Evolutionary conservation across 1,284 basidiomycete species (phyloP).

Genomic region (Tilletia horrida): DNA sequence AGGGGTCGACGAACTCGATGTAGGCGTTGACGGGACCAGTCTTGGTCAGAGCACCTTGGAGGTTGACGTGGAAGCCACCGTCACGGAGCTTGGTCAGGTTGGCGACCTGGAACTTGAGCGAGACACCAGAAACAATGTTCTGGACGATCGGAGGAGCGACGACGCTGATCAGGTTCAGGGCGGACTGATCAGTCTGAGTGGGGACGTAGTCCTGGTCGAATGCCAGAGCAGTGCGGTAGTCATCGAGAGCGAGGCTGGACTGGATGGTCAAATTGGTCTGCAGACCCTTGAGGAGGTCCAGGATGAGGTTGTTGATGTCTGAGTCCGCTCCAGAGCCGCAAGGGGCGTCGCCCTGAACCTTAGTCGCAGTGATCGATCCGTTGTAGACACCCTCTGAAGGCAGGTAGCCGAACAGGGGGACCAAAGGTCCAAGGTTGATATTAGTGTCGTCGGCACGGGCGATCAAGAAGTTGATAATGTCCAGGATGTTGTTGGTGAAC

Average conservation of each 20-base stretch:
- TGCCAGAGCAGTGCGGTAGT: slow-evolving; percentile 61
- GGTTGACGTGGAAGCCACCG: slow-evolving; percentile 53
- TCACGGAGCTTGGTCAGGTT: slow-evolving; percentile 63
- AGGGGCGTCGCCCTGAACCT: not conserved
- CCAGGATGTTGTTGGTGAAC: slow-evolving; percentile 13
- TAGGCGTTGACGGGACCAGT: slow-evolving; percentile 60
- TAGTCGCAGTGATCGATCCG: not conserved
- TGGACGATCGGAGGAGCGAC: slow-evolving; percentile 64
- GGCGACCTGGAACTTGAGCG: slow-evolving; percentile 63
- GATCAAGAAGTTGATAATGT: slow-evolving; percentile 15
- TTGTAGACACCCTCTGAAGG: not conserved
- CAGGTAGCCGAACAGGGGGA: slow-evolving; percentile 6
- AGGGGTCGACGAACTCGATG: slow-evolving; percentile 51
- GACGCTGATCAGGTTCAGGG: slow-evolving; percentile 68
- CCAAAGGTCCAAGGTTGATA: not conserved
- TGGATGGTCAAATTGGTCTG: slow-evolving; percentile 60
- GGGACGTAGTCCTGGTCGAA: slow-evolving; percentile 66
- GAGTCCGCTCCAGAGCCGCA: slow-evolving; percentile 35
- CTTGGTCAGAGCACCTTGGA: slow-evolving; percentile 47
- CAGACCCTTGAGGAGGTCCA: slow-evolving; percentile 65
- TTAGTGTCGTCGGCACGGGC: not conserved
- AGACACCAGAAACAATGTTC: slow-evolving; percentile 64
- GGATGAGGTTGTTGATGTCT: slow-evolving; percentile 61
- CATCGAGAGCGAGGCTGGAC: slow-evolving; percentile 43
- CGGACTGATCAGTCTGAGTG: slow-evolving; percentile 66